Conservation (phyloP, 306 rosid genomes). For the Corylus avellana region DNA sequence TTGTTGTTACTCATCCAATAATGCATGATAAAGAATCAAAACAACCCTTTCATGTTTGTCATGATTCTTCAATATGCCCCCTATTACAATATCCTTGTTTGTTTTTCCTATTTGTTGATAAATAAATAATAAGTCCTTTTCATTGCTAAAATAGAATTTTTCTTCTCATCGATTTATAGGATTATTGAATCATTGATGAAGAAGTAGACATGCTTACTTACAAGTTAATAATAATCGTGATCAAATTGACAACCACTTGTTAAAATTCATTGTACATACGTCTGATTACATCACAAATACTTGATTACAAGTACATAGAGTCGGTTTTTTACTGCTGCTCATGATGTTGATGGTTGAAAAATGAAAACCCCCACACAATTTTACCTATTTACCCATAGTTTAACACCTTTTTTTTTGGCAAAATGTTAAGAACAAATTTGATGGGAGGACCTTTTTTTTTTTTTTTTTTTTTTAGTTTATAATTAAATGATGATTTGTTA, state of each 20-base stretch:
- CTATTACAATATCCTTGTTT: slow-evolving; percentile 1
- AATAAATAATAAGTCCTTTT: background rate
- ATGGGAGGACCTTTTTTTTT: no score
- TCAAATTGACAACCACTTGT: slow-evolving; percentile 20
- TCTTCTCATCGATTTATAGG: background rate
- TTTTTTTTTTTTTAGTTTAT: no score
- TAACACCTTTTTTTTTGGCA: no score
- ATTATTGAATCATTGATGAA: background rate
- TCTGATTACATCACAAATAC: no score
- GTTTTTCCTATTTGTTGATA: background rate
- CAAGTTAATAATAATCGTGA: slow-evolving; percentile 4
- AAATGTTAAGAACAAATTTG: no score
- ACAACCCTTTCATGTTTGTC: slow-evolving; percentile 17
- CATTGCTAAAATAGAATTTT: background rate
- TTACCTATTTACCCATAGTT: no score
- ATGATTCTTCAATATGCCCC: background rate
- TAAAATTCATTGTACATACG: background rate
- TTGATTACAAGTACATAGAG: background rate
- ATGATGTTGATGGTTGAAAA: slow-evolving; percentile 11
- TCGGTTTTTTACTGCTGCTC: background rate
- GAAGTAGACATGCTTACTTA: slow-evolving; percentile 10
- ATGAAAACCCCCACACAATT: no score
- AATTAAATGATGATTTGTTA: no score
- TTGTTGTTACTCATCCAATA: slow-evolving; percentile 28
- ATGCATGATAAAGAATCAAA: slow-evolving; percentile 15